A percentile compares a stretch with the other conserved stretches of the same genome.
phyloP scores from a whole-genome alignment of 108 stramenopile genomes.

The Phaeodactylum tricornutum region DNA sequence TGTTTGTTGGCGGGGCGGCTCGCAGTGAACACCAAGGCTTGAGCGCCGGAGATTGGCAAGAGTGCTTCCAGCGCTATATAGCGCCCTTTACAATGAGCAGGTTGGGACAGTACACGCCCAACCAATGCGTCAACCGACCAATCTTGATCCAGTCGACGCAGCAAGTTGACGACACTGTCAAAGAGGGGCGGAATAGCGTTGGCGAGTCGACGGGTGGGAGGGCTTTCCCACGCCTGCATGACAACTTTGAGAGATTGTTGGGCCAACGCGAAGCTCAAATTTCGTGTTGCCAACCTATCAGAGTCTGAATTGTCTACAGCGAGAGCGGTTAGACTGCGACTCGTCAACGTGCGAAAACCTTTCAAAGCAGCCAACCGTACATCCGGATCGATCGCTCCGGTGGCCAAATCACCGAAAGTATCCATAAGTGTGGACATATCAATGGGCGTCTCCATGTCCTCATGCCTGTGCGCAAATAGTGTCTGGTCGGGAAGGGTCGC shows the following conservation, averaged over 20 bases:
- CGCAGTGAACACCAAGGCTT: constrained; percentile 4
- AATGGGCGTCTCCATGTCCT: constrained; percentile 2
- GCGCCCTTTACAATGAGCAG: constrained; percentile 41
- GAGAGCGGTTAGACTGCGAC: constrained; percentile 2
- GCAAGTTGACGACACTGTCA: constrained; percentile 21
- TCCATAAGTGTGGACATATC: background rate
- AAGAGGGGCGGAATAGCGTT: constrained; percentile 42
- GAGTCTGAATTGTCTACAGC: background rate
- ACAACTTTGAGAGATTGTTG: constrained; percentile 32
- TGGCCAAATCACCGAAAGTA: constrained; percentile 2
- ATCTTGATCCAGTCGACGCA: constrained; percentile 6
- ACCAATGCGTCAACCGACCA: constrained; percentile 6
- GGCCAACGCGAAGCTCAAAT: too few relatives aligned
- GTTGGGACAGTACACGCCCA: constrained; percentile 25
- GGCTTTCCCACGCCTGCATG: constrained; percentile 44
- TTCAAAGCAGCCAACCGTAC: constrained; percentile 41
- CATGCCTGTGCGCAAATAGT: background rate
- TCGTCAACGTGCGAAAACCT: constrained; percentile 33
- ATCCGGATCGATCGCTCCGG: constrained; percentile 26
- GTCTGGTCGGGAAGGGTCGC: background rate
- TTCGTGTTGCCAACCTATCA: background rate
- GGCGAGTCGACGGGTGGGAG: constrained; percentile 35
- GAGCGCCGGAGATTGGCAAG: constrained; percentile 26
- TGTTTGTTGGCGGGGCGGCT: background rate
- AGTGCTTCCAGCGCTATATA: constrained; percentile 52